Base-by-base conservation (phyloP, 2,329 filamentous ascomycete species). In the Pestalotiopsis fici region DNA sequence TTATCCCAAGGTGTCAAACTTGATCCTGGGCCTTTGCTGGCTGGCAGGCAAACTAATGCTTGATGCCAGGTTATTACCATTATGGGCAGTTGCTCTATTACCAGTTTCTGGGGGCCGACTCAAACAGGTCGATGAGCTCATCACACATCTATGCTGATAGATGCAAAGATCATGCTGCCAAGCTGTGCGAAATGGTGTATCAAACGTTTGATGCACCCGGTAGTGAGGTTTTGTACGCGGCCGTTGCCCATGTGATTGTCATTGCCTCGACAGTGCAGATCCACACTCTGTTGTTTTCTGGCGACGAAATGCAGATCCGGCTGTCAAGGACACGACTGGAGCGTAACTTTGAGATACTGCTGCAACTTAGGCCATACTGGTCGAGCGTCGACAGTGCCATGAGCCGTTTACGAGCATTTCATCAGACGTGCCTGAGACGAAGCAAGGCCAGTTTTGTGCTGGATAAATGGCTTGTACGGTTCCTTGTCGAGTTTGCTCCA, bases 1-100 rank as follows among this genome's bases (percentile, higher is more conserved):
- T n/a, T 50, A 3, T 18, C n/a, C 43, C 21, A 15, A 9, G 55
- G 5, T 27, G 11, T 23, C 23, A 21, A 57, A 9, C 1, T 50
- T 18, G 18, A 18, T 9, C 18, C n/a, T 18, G 18, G 43, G 18
- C 15, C 7, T 47, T 47, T n/a, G 43, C 15, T n/a, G n/a, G 43
- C 18, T n/a, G 18, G 31, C 15, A 47, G 43, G n/a, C 15, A n/a
- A 21, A 21, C 43, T n/a, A 35, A 35, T 27, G 15, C n/a, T 31
- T 13, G 12, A 35, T 27, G 21, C 35, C 59, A 64, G 62, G 62
- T 28, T 84, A 83, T 67, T 81, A 85, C 62, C 79, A 85, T 70
- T 84, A 81, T 68, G 77, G 78, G 4, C 80, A 83, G 63, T 75
- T 85, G n/a, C 77, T 86, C 4, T 83, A 81, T 72, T 85, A 84